A percentile compares a stretch with the other conserved stretches of the same genome.
Conservation (phyloP, 345 rosid genomes). For the Melaleuca quinquenervia region DNA sequence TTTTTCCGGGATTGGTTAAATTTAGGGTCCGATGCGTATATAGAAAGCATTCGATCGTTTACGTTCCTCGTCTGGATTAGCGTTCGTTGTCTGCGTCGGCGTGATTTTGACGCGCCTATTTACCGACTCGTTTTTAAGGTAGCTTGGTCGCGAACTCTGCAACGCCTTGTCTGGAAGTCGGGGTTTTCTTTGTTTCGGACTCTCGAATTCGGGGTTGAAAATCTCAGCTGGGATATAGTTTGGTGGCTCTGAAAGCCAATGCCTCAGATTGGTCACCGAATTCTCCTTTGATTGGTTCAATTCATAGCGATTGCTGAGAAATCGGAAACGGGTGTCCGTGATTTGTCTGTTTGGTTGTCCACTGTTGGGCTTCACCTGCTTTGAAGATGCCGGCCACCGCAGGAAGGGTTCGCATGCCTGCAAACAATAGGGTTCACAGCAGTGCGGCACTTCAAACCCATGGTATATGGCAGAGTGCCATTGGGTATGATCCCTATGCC, state of each 20-base stretch:
- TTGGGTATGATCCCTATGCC: slow-evolving; percentile 93
- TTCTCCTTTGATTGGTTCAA: background rate
- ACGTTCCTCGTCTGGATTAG: background rate
- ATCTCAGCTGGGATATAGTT: background rate
- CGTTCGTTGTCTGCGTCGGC: background rate
- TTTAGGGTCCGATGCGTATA: background rate
- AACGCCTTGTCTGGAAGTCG: background rate
- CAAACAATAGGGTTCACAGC: slow-evolving; percentile 96
- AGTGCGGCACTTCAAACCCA: slow-evolving; percentile 98
- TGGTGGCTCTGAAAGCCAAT: background rate
- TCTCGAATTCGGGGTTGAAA: background rate
- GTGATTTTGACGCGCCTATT: background rate
- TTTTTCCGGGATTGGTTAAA: background rate
- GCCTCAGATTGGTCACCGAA: background rate
- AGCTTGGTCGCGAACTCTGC: background rate
- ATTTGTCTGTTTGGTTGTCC: background rate
- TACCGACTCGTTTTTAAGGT: background rate
- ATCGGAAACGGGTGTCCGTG: background rate
- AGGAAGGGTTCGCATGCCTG: slow-evolving; percentile 99
- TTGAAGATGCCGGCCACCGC: slow-evolving; percentile 97
- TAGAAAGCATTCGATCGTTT: background rate
- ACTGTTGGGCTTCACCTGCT: background rate
- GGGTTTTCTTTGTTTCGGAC: background rate
- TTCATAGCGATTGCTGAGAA: background rate
- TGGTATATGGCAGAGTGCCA: slow-evolving; percentile 98